Evolutionary conservation across 2,329 filamentous ascomycete genomes (phyloP), one percentile per base, ranked within the genome.

Genomic region (Hypomyces perniciosus): DNA sequence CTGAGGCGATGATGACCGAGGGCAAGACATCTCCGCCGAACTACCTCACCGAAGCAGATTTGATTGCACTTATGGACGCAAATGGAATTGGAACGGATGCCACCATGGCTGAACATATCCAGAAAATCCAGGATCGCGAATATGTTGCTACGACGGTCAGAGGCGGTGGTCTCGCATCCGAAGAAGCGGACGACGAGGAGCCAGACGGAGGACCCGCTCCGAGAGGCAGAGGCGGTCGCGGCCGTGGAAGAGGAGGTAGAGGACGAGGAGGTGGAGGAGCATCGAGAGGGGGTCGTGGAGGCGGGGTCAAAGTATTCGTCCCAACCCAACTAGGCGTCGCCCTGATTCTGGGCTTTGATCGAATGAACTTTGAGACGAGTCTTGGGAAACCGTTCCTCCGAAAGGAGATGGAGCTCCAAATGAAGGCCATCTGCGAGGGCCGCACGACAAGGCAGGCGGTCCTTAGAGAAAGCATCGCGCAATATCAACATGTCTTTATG

Each of bases 71-170:
- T 8, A 99, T 99, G 93, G 93, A 99, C 71, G 91, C 90, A 41
- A 99, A 99, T 65, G 93, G 93, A 2, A 99, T 99, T 57, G 93
- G 93, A 9, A 99, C 93, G 8, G 93, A 99, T 71, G 93, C 93
- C 6, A 99, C 93, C 1, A 99, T 99, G 93, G 93, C 93, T 0
- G 93, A 99, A 62, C 93, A 99, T 65, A 99, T 99, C 62, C 84
- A 88, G 53, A 99, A 92, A 69, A 95, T 99, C 61, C 90, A 97
- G 68, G 83, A 91, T 52, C 78, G 93, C 53, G 79, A 91, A 59
- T 99, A 99, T 62, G 92, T 90, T 45, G 81, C 83, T 51, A 85
- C 86, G 2, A 72, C 64, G 64, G 81, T 70, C 64, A 76, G 62
- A 59, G 63, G 65, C 56, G 65, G 68, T 33, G 58, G 63, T 49